Base-by-base conservation (phyloP, 345 rosid species). In the Nephelium lappaceum region DNA sequence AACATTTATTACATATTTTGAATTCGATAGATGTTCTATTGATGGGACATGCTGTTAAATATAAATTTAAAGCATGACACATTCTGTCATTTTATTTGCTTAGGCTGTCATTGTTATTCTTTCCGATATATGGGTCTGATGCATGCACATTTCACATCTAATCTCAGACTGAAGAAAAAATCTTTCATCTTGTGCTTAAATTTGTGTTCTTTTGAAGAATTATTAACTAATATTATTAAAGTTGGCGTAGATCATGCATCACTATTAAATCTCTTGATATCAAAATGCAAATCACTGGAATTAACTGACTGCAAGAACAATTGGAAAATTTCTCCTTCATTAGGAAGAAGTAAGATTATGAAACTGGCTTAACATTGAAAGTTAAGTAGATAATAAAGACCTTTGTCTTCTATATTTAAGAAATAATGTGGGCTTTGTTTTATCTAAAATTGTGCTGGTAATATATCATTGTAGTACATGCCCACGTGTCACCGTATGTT, bases 61-160 rank as follows among this genome's bases (percentile, higher is more conserved):
- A 24, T 21, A 72, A 55, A 31, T 14, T 76, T 65, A 15, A 25
- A 71, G 18, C 19, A 24, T n/a, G 43, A 43, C 42, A 5, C 8
- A 41, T 23, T 65, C 38, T 53, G 38, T 57, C 43, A n/a, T 3
- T 25, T n/a, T 76, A 36, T 60, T 25, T 65, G 39, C 23, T n/a
- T 72, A 64, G 39, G 23, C 25, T 60, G 9, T 76, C 58, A 27
- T 69, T 55, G 31, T 25, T 58, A 61, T n/a, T 27, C 74, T 23
- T 58, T 61, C 19, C 10, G 5, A 66, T 49, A 65, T 9, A 60
- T 53, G 68, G 12, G 72, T 49, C 27, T 31, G 38, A 45, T 27
- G 45, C 25, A 51, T 71, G 39, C 38, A 31, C 45, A 0, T 58
- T 9, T 21, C 31, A 58, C 27, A 21, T 43, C 47, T 14, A 76